These are phyloP conservation scores for Boletellus sp. DNA, from an alignment of 768 basidiomycete genomes.

Conservation along the genomic window DNA sequence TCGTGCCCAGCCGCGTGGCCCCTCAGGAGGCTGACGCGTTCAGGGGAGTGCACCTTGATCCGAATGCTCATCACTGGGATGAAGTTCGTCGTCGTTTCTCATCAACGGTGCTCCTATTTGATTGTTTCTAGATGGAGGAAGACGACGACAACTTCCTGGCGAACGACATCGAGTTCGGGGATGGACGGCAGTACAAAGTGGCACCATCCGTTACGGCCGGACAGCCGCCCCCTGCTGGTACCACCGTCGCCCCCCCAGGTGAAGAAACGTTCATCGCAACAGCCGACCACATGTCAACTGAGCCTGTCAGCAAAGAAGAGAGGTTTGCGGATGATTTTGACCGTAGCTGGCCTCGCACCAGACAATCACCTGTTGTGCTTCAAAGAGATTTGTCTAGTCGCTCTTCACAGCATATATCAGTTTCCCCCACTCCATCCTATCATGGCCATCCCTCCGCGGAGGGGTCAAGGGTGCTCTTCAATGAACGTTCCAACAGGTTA, in stretches of 20 bases:
- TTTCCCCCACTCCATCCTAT: conserved; percentile 36
- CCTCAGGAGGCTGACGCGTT: conserved; percentile 90
- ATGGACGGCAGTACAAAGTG: conserved; percentile 89
- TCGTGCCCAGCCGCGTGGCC: conserved; percentile 52
- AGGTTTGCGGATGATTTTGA: conserved; percentile 94
- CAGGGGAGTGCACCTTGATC: conserved; percentile 88
- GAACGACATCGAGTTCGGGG: conserved; percentile 92
- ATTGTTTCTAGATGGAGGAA: conserved; percentile 67
- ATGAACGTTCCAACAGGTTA: conserved; percentile 86
- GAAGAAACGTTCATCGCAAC: conserved; percentile 14
- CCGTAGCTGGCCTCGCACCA: conserved; percentile 88
- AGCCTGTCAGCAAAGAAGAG: conserved; percentile 77
- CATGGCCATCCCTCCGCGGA: conserved; percentile 50
- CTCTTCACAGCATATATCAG: conserved; percentile 29
- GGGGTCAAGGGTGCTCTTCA: conserved; percentile 80
- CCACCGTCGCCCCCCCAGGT: conserved; percentile 8
- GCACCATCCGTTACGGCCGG: conserved; percentile 40
- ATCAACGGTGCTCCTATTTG: neutral
- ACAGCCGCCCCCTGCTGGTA: conserved; percentile 24
- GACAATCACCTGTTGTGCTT: conserved; percentile 43
- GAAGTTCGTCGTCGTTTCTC: conserved; percentile 58
- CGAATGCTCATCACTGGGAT: conserved; percentile 96
- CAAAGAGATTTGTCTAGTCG: conserved; percentile 39
- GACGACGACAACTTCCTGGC: conserved; percentile 89
- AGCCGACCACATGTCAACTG: conserved; percentile 22